Conservation (phyloP, 129 eudicot species). For the Tagetes patula region DNA sequence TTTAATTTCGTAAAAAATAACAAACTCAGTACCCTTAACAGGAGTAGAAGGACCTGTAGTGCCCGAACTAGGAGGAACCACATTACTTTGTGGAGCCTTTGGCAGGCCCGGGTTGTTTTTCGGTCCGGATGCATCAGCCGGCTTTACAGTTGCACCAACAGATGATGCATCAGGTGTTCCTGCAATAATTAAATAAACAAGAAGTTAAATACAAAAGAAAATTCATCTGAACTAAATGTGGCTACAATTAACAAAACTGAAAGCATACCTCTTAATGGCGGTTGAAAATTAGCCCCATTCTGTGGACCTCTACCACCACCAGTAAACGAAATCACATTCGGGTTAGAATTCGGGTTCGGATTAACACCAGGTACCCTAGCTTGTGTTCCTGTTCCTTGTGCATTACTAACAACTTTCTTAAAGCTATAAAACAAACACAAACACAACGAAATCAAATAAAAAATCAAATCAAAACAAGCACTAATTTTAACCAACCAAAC, state of each 20-base stretch:
- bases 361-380: constrained; percentile 33
- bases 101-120: constrained; percentile 58
- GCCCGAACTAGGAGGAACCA: constrained; percentile 32
- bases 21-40: constrained; percentile 50
- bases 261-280: constrained; percentile 46
- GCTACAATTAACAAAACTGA: not conserved
- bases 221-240: not conserved
- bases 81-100: constrained; percentile 55
- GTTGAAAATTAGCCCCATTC: constrained; percentile 69
- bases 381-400: constrained; percentile 53
- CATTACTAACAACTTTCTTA: constrained; percentile 59
- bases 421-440: constrained; percentile 38
- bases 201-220: not conserved
- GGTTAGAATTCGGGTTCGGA: constrained; percentile 30
- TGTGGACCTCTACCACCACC: constrained; percentile 36
- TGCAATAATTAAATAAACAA: constrained; percentile 24
- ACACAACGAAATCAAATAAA: not conserved
- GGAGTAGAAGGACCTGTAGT: constrained; percentile 59
- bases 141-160: constrained; percentile 43
- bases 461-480: constrained; percentile 12
- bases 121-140: constrained; percentile 38
- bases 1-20: not conserved
- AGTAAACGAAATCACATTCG: not conserved
- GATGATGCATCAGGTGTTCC: constrained; percentile 50
- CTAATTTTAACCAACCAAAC: constrained; percentile 22